Evolutionary conservation across 768 basidiomycete genomes (phyloP), one percentile per base, ranked within the genome.

Genomic region (Paxillus involutus): DNA sequence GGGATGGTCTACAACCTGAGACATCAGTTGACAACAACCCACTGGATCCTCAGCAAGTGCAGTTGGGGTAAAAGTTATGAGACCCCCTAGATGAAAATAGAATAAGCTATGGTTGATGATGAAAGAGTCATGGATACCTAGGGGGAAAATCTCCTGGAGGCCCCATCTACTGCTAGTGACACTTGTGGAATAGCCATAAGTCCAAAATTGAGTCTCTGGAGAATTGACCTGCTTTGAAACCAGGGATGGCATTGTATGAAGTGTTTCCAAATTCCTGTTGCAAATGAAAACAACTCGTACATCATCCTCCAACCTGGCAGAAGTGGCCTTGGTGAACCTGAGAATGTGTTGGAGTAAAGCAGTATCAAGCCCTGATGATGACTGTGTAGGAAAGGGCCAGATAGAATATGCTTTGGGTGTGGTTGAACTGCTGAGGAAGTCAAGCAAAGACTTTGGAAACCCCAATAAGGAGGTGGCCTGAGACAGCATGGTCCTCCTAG

Each of bases 31-130:
- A 40, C 74, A 67, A 11, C 82, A 68, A 13, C 75, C 80, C 35
- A 75, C 48, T 6, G 82, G 80, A 62, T 86, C 76, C 35, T 80
- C 77, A 12, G 77, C 57, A 44, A 91, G 74, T 17, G 82, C 85
- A 50, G 72, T 72, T 1, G 89, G 78, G 16, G 84, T 86, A 54
- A 91, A 87, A 2, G 88, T 89, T 2, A 84, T 77, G 56, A 91
- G 69, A 3, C 90, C 90, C 45, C 90, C 90, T 91, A 53, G 16
- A 26, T 10, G 13, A 21, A 55, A 30, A 32, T 30, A 59, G 29
- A 58, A 35, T 17, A 19, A 50, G 26, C 37, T 5, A 41, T 1
- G 39, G 4, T 0, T 57, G 30, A 29, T 32, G 1, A 41, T 8
- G 9, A 36, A n/a, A 21, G 0, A 32, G 1, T 9, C 3, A 17